These are phyloP conservation scores for Wickerhamiella sergipiensis DNA, from an alignment of 805 yeast genomes.

Conservation along the genomic window DNA sequence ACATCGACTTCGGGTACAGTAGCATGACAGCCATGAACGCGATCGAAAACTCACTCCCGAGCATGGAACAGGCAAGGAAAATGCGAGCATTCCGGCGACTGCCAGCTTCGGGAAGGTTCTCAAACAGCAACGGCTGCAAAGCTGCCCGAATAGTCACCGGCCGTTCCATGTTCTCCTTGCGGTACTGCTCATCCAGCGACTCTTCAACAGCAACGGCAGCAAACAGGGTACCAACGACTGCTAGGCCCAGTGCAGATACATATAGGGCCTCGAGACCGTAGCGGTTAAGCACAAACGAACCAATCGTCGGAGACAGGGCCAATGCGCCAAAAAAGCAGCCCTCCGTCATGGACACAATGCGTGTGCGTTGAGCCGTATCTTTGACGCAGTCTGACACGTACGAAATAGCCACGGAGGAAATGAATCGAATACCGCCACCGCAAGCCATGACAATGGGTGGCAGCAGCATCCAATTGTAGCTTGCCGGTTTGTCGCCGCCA, in stretches of 20 bases:
- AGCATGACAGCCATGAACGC: slow-evolving; percentile 12
- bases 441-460: slow-evolving; percentile 14
- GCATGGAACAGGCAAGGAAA: slow-evolving; percentile 11
- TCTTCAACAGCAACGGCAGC: slow-evolving; percentile 10
- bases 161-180: slow-evolving; percentile 10
- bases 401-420: slow-evolving; percentile 7
- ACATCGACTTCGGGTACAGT: slow-evolving; percentile 20
- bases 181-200: slow-evolving; percentile 12
- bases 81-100: slow-evolving; percentile 16
- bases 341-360: slow-evolving; percentile 12
- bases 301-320: slow-evolving; percentile 16
- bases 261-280: slow-evolving; percentile 11
- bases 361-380: slow-evolving; percentile 13
- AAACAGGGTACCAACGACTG: slow-evolving; percentile 5
- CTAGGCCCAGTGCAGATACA: slow-evolving; percentile 5
- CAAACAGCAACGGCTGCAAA: slow-evolving; percentile 9
- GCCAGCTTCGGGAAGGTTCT: slow-evolving; percentile 8
- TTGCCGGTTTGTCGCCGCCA: slow-evolving; percentile 8
- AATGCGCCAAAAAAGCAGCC: slow-evolving; percentile 15
- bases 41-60: slow-evolving; percentile 13
- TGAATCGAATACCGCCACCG: slow-evolving; percentile 16
- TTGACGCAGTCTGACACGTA: slow-evolving; percentile 16
- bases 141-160: slow-evolving; percentile 1
- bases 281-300: slow-evolving; percentile 11
- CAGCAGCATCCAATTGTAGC: slow-evolving; percentile 16